Conservation (phyloP, 495 filamentous ascomycete species). For the Aspergillus carlsbadensis region DNA sequence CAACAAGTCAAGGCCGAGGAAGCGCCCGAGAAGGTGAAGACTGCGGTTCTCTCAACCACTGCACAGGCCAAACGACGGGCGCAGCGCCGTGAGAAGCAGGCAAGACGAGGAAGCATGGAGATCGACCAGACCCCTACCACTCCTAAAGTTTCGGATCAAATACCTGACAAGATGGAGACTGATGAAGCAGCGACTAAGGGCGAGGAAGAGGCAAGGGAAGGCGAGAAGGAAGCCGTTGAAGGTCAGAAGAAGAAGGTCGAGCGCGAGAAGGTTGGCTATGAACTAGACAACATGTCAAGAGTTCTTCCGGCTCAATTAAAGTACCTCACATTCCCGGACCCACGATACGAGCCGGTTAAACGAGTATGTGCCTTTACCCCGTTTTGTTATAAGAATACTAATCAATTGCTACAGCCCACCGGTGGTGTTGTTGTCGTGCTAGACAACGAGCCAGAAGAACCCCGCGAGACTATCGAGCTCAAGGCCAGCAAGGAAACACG, state of each 20-base stretch:
- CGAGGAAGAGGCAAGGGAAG: slow-evolving; percentile 62
- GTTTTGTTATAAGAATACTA: slow-evolving; percentile 32
- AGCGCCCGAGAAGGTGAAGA: slow-evolving; percentile 90
- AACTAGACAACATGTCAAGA: slow-evolving; percentile 93
- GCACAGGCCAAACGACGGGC: slow-evolving; percentile 95
- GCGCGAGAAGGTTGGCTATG: slow-evolving; percentile 95
- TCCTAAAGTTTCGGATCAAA: slow-evolving; percentile 65
- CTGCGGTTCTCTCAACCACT: slow-evolving; percentile 93
- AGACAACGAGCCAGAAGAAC: slow-evolving; percentile 79
- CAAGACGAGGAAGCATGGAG: slow-evolving; percentile 80
- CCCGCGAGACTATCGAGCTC: slow-evolving; percentile 78
- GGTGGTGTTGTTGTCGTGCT: slow-evolving; percentile 87
- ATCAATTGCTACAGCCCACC: slow-evolving; percentile 65
- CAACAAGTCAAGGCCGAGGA: slow-evolving; percentile 92
- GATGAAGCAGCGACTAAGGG: slow-evolving; percentile 67
- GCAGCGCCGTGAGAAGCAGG: slow-evolving; percentile 68
- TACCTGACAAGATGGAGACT: slow-evolving; percentile 83
- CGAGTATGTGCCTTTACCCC: slow-evolving; percentile 59
- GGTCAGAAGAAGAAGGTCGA: slow-evolving; percentile 78
- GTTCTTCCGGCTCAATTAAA: slow-evolving; percentile 92
- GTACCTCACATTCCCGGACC: slow-evolving; percentile 84
- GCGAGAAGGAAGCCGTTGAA: slow-evolving; percentile 60
- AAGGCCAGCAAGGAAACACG: slow-evolving; percentile 78
- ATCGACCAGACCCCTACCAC: slow-evolving; percentile 76
- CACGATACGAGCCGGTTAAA: slow-evolving; percentile 92